phyloP scores from a whole-genome alignment of 495 filamentous ascomycete species.

The Lasiosphaeria miniovina region DNA sequence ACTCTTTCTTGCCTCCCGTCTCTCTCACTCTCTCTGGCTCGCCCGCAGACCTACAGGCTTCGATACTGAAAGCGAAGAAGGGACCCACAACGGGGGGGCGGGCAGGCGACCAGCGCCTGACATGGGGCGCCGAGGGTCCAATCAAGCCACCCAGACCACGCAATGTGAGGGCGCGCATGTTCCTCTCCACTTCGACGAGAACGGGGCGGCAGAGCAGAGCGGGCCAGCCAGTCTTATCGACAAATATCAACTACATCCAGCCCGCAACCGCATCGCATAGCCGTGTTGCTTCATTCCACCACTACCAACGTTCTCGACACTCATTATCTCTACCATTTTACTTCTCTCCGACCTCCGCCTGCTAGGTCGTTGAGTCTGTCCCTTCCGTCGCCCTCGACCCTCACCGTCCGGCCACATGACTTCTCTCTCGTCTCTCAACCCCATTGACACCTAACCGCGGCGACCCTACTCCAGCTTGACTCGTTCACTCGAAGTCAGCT shows the following conservation, averaged over 20 bases:
- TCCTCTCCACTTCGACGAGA: slow-evolving; percentile 22
- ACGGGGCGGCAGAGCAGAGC: slow-evolving; percentile 32
- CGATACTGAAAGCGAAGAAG: slow-evolving; percentile 12
- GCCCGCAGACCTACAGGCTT: slow-evolving; percentile 4
- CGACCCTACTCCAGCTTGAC: slow-evolving; percentile 26
- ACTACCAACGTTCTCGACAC: slow-evolving; percentile 31
- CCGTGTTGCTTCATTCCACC: slow-evolving; percentile 24
- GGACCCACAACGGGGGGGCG: slow-evolving; percentile 5
- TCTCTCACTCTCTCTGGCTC: too few species aligned
- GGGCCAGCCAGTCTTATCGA: slow-evolving; percentile 15
- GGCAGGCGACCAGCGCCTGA: slow-evolving; percentile 22
- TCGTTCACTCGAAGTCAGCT: slow-evolving; percentile 36
- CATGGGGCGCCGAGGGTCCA: slow-evolving; percentile 29
- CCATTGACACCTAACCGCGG: slow-evolving; percentile 25
- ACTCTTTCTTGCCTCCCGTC: not conserved
- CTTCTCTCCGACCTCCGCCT: slow-evolving; percentile 18
- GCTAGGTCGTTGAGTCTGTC: slow-evolving; percentile 17
- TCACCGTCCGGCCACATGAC: slow-evolving; percentile 3
- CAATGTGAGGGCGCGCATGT: slow-evolving; percentile 28
- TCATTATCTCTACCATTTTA: slow-evolving; percentile 30
- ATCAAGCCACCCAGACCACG: slow-evolving; percentile 35
- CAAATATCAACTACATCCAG: slow-evolving; percentile 35
- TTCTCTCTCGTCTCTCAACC: slow-evolving; percentile 5
- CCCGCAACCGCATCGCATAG: slow-evolving; percentile 29
- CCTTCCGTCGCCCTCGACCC: slow-evolving; percentile 14